These are phyloP conservation scores for Umbelopsis sp. DNA, from an alignment of 192 early-diverging fungal genomes.

Conservation along the genomic window DNA sequence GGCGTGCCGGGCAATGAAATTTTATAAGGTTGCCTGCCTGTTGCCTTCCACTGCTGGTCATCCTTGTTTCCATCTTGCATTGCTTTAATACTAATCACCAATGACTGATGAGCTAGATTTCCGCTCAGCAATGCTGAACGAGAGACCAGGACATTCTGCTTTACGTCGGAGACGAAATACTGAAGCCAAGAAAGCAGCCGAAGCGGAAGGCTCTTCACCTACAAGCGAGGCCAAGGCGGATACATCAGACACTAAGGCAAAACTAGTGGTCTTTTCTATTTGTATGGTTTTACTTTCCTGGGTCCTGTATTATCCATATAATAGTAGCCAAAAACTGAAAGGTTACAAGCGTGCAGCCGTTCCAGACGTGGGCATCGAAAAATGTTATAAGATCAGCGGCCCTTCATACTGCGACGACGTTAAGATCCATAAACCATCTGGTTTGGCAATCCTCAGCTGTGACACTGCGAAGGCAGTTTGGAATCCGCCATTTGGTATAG, in stretches of 20 bases:
- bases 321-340: neutral
- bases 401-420: slow-evolving; percentile 23
- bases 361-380: slow-evolving; percentile 2
- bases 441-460: slow-evolving; percentile 18
- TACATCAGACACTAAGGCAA: neutral
- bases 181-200: neutral
- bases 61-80: neutral
- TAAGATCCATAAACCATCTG: neutral
- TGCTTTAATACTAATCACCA: neutral
- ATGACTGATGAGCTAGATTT: neutral
- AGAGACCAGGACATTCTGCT: neutral
- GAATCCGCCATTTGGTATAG: slow-evolving; percentile 16
- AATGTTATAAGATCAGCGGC: slow-evolving; percentile 4
- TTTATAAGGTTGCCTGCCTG: neutral
- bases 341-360: neutral
- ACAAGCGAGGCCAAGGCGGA: neutral
- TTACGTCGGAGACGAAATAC: neutral
- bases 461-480: slow-evolving; percentile 3
- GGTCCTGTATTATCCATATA: neutral
- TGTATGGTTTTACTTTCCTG: neutral
- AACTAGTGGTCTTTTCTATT: neutral
- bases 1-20: neutral
- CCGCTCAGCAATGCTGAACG: slow-evolving; percentile 1
- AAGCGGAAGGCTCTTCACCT: neutral
- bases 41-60: neutral